These are phyloP conservation scores for Aspergillus tubingensis DNA, from an alignment of 2,329 filamentous ascomycete genomes.

Conservation along the genomic window DNA sequence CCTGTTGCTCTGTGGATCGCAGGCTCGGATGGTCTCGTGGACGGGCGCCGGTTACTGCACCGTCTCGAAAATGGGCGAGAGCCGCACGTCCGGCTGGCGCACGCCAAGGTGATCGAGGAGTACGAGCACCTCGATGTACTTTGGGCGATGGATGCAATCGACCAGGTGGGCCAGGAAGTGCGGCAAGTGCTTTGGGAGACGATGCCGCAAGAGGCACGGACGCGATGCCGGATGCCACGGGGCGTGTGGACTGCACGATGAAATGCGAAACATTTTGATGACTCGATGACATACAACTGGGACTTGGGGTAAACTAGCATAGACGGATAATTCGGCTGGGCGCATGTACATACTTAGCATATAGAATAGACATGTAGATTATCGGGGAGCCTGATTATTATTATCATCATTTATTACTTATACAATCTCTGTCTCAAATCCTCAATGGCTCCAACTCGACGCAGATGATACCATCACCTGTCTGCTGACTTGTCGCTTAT, in stretches of 20 bases:
- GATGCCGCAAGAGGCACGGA: conserved; percentile 56
- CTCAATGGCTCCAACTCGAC: too few species aligned
- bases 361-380: too few species aligned
- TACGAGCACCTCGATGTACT: conserved; percentile 95
- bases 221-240: conserved; percentile 61
- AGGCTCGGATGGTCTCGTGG: conserved; percentile 80
- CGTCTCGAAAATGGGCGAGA: conserved; percentile 77
- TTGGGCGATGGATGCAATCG: conserved; percentile 87
- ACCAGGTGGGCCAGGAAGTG: conserved; percentile 79
- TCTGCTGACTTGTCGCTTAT: too few species aligned
- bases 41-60: conserved; percentile 72
- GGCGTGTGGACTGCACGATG: conserved; percentile 9
- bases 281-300: background rate
- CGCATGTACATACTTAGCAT: too few species aligned
- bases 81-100: conserved; percentile 76
- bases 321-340: too few species aligned
- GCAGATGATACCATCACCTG: too few species aligned
- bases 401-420: too few species aligned
- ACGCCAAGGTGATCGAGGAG: conserved; percentile 77
- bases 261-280: conserved; percentile 3
- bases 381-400: too few species aligned
- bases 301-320: background rate
- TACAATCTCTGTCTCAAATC: too few species aligned
- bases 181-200: conserved; percentile 84
- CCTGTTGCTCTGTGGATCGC: conserved; percentile 88